Percentiles rank a stretch among this genome's conserved stretches.
Evolutionary conservation across 2,329 filamentous ascomycete genomes (phyloP).

Genomic region (Alternaria rosae): DNA sequence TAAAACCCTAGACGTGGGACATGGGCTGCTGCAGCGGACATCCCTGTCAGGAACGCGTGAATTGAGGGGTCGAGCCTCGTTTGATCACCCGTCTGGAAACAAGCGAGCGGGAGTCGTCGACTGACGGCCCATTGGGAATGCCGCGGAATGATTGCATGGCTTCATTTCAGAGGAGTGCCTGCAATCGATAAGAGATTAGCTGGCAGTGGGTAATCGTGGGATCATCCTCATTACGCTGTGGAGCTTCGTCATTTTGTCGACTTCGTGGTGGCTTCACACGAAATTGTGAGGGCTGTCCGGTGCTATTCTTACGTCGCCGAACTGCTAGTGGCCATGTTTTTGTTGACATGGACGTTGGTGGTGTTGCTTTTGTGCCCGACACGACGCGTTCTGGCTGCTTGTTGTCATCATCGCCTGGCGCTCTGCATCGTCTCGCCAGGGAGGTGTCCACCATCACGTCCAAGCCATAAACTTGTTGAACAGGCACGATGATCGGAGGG

Average conservation of each 20-base stretch:
- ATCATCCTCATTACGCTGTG: slow-evolving; percentile 1
- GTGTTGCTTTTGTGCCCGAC: slow-evolving; percentile 4
- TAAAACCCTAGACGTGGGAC: slow-evolving; percentile 7
- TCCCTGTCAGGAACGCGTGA: slow-evolving; percentile 15
- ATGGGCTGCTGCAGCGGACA: slow-evolving; percentile 2
- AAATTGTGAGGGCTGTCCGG: background rate
- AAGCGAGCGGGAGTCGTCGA: slow-evolving; percentile 23
- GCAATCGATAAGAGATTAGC: slow-evolving; percentile 18
- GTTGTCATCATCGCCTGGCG: slow-evolving; percentile 1
- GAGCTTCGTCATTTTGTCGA: background rate
- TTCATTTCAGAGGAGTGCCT: slow-evolving; percentile 9
- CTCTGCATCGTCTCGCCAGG: slow-evolving; percentile 4
- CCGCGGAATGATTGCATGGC: slow-evolving; percentile 25
- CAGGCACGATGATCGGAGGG: background rate
- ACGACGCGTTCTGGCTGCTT: slow-evolving; percentile 8
- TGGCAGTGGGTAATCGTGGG: background rate
- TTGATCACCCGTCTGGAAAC: slow-evolving; percentile 40
- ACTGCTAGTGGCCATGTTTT: background rate
- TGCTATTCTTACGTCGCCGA: slow-evolving; percentile 3
- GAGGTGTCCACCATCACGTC: slow-evolving; percentile 1
- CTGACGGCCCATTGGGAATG: slow-evolving; percentile 3
- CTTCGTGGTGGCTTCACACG: background rate
- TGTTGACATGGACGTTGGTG: slow-evolving; percentile 1
- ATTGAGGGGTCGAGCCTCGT: slow-evolving; percentile 22
- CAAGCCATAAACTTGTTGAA: slow-evolving; percentile 1